Evolutionary conservation across 495 filamentous ascomycete species (phyloP).

Genomic region (Thermothielavioides terrestris): DNA sequence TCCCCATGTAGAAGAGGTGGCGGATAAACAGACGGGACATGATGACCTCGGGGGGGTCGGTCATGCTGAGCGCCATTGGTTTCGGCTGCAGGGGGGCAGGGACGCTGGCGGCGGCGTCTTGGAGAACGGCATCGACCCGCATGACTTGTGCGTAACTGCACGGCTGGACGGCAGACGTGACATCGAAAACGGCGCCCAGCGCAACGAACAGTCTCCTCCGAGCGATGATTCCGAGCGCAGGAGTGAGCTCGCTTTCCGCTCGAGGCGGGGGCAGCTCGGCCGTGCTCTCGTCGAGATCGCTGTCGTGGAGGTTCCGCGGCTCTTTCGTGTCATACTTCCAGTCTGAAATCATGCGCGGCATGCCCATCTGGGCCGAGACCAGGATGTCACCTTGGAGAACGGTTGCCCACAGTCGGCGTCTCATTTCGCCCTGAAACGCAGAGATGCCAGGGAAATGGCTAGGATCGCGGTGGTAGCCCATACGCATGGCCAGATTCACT

Average conservation of each 20-base stretch:
- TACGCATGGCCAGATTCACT: slow-evolving; percentile 32
- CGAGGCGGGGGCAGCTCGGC: slow-evolving; percentile 28
- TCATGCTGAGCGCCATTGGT: slow-evolving; percentile 13
- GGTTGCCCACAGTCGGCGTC: slow-evolving; percentile 30
- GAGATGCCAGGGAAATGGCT: slow-evolving; percentile 29
- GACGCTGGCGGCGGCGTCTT: slow-evolving; percentile 16
- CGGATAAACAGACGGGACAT: slow-evolving; percentile 29
- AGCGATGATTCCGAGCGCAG: slow-evolving; percentile 17
- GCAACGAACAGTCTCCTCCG: slow-evolving; percentile 16
- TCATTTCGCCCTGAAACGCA: slow-evolving; percentile 29
- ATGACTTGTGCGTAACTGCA: slow-evolving; percentile 25
- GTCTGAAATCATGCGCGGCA: slow-evolving; percentile 21
- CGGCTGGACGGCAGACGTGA: slow-evolving; percentile 18
- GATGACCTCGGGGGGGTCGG: slow-evolving; percentile 24
- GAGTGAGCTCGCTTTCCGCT: slow-evolving; percentile 29
- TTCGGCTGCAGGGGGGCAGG: slow-evolving; percentile 18
- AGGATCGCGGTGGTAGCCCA: slow-evolving; percentile 35
- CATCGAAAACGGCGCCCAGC: slow-evolving; percentile 16
- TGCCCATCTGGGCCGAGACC: slow-evolving; percentile 24
- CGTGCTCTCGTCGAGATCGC: slow-evolving; percentile 27
- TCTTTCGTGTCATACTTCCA: slow-evolving; percentile 26
- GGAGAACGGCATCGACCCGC: slow-evolving; percentile 24
- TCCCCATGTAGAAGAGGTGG: slow-evolving; percentile 24
- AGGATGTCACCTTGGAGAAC: slow-evolving; percentile 23
- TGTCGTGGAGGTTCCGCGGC: slow-evolving; percentile 32